Evolutionary conservation across 257 asterid genomes (phyloP).

Genomic region (Lycium ferocissimum): DNA sequence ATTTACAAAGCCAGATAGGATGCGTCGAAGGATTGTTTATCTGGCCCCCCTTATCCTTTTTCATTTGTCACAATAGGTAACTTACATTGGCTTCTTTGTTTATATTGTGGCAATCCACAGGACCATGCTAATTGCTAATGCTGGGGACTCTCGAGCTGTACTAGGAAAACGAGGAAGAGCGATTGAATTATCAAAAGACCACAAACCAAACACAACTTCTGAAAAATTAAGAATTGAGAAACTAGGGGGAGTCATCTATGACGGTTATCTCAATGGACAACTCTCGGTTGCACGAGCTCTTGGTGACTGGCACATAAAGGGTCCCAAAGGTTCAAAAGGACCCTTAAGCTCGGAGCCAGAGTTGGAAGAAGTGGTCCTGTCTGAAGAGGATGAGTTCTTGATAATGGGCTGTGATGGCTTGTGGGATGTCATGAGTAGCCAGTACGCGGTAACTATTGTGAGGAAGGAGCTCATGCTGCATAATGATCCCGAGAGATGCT

Average conservation of each 20-base stretch:
- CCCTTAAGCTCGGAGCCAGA: conserved; percentile 86
- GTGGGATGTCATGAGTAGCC: conserved; percentile 96
- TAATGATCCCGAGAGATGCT: conserved; percentile 75
- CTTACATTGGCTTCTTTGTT: neutral
- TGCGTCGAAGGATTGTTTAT: neutral
- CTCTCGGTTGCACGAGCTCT: conserved; percentile 86
- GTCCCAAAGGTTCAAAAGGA: conserved; percentile 64
- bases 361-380: conserved; percentile 59
- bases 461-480: conserved; percentile 79
- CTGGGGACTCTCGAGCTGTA: conserved; percentile 88
- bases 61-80: neutral
- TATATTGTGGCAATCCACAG: conserved; percentile 41
- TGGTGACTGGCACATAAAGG: conserved; percentile 93
- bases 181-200: conserved; percentile 78
- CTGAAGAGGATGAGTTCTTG: conserved; percentile 81
- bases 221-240: conserved; percentile 75
- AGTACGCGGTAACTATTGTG: conserved; percentile 75
- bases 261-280: conserved; percentile 87
- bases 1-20: neutral
- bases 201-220: conserved; percentile 74
- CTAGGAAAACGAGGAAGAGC: conserved; percentile 86
- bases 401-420: conserved; percentile 85
- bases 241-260: conserved; percentile 76
- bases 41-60: neutral
- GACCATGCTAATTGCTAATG: conserved; percentile 75